Percentiles rank a stretch among this genome's conserved stretches.
Conservation (phyloP, 169 alveolate species). For the Cryptosporidium canis region DNA sequence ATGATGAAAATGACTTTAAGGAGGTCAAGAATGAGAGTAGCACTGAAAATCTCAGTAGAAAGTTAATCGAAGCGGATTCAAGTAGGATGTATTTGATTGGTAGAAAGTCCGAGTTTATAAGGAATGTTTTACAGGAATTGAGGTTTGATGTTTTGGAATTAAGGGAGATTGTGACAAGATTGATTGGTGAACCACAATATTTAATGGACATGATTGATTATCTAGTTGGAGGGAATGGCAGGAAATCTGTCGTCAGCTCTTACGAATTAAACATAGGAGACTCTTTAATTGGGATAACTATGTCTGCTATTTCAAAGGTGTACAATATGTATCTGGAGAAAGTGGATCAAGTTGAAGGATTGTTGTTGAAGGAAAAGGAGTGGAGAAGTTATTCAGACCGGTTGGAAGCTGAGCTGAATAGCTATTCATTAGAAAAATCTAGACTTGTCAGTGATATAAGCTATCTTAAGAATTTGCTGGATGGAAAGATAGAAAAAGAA, state of each 20-base stretch:
- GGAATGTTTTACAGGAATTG: not conserved
- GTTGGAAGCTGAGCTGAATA: not conserved
- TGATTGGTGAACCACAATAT: not conserved
- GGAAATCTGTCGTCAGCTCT: not conserved
- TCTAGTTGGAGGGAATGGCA: not conserved
- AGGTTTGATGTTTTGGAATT: not conserved
- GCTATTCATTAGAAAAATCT: not conserved
- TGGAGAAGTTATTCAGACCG: not conserved
- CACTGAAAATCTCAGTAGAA: not conserved
- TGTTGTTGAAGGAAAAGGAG: slow-evolving; percentile 1
- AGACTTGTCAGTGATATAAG: slow-evolving; percentile 17
- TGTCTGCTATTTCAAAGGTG: not conserved
- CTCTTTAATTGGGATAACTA: not conserved
- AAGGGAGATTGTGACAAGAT: not conserved
- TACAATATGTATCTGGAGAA: not conserved
- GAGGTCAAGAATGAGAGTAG: not conserved
- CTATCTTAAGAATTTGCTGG: not conserved
- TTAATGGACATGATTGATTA: not conserved
- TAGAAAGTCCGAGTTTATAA: not conserved
- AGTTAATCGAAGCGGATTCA: not conserved
- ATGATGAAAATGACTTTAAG: not conserved
- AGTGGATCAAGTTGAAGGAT: not conserved
- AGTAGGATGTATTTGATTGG: not conserved
- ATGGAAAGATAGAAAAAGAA: slow-evolving; percentile 1
- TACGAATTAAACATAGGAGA: not conserved